phyloP scores from a whole-genome alignment of 371 early-diverging fungal species.

The Mucor plumbeus region DNA sequence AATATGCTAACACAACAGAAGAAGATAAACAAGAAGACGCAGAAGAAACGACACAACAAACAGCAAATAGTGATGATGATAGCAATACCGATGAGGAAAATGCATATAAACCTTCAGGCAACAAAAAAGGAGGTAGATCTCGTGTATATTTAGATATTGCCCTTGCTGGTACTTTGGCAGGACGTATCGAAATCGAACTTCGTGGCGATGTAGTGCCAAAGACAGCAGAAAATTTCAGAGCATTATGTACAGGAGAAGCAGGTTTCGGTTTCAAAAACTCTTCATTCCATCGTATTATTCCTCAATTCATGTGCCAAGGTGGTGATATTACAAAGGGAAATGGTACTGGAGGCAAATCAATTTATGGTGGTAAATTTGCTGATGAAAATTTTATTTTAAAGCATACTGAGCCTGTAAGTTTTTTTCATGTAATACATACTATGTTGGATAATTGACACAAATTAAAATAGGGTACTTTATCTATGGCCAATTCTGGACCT shows the following conservation, averaged over 20 bases:
- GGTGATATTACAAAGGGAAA: constrained; percentile 93
- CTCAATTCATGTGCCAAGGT: constrained; percentile 98
- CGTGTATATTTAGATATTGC: constrained; percentile 61
- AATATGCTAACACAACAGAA: constrained; percentile 53
- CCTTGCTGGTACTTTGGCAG: constrained; percentile 60
- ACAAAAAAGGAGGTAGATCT: constrained; percentile 26
- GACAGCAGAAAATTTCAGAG: constrained; percentile 65
- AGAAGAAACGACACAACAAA: not conserved
- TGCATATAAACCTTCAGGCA: constrained; percentile 8
- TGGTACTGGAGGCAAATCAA: constrained; percentile 95
- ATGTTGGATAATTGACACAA: not conserved
- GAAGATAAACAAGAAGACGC: constrained; percentile 26
- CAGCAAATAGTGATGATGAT: constrained; percentile 18
- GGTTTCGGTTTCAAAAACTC: constrained; percentile 86
- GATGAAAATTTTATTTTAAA: constrained; percentile 97
- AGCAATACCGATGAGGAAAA: constrained; percentile 9
- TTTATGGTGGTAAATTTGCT: constrained; percentile 90
- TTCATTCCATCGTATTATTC: constrained; percentile 89
- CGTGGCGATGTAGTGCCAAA: constrained; percentile 78
- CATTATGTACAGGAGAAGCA: constrained; percentile 43
- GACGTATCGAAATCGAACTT: constrained; percentile 80
- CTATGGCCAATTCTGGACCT: constrained; percentile 95
- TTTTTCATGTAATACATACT: too few species aligned
- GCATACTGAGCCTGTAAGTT: constrained; percentile 82
- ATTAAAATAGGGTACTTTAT: constrained; percentile 62